Evolutionary conservation across 2,329 filamentous ascomycete genomes (phyloP).

Genomic region (Penicillium sp.): DNA sequence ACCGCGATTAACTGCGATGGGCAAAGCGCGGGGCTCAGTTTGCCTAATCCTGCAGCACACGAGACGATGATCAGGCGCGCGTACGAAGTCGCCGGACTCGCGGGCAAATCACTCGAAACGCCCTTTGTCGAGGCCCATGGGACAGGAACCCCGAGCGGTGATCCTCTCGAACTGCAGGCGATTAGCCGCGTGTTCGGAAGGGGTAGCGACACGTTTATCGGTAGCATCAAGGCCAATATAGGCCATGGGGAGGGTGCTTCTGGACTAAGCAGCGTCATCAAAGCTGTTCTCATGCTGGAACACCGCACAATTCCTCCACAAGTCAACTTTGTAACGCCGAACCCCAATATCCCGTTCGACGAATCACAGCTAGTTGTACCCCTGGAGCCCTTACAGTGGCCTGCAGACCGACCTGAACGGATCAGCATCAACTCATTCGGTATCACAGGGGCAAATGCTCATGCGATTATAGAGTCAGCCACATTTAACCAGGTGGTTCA

Average conservation of each 20-base stretch:
- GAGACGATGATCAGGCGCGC: not conserved
- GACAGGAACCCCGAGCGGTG: constrained; percentile 4
- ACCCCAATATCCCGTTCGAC: constrained; percentile 23
- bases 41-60: not conserved
- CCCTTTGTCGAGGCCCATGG: not conserved
- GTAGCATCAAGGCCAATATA: constrained; percentile 24
- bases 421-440: constrained; percentile 36
- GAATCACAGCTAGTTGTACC: constrained; percentile 1
- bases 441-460: constrained; percentile 25
- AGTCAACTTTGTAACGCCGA: constrained; percentile 27
- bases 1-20: constrained; percentile 24
- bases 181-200: not conserved
- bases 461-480: constrained; percentile 6
- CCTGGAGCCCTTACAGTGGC: constrained; percentile 22
- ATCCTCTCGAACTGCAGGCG: not conserved
- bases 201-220: not conserved
- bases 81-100: not conserved
- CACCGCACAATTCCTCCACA: constrained; percentile 22
- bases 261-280: constrained; percentile 24
- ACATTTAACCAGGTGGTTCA: not conserved
- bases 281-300: constrained; percentile 22
- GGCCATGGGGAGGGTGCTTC: constrained; percentile 26
- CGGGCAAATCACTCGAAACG: not conserved
- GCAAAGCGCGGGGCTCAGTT: not conserved
- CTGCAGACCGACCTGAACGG: constrained; percentile 17